Evolutionary conservation across 352 stramenopile genomes (phyloP).

Genomic region (Plasmopara viticola): DNA sequence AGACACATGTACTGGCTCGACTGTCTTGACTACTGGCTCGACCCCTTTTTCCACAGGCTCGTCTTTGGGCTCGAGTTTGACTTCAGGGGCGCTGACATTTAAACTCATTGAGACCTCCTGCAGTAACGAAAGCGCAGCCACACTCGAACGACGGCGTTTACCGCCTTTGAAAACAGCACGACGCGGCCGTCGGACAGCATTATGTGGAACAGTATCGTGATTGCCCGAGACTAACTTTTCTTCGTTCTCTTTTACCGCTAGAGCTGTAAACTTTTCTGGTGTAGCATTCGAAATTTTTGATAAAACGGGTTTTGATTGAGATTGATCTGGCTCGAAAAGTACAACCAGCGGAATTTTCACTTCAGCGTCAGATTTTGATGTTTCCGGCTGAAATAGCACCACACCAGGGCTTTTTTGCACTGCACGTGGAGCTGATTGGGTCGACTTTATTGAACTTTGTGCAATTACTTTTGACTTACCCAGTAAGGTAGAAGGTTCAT

Average conservation of each 20-base stretch:
- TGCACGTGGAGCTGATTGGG: conserved; percentile 2
- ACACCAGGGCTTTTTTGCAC: conserved; percentile 21
- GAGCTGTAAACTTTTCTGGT: conserved; percentile 16
- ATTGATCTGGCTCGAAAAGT: conserved; percentile 26
- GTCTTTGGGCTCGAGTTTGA: conserved; percentile 2
- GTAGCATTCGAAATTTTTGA: conserved; percentile 9
- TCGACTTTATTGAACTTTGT: neutral
- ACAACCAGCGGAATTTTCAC: conserved; percentile 22
- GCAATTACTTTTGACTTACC: neutral
- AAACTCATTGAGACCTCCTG: conserved; percentile 27
- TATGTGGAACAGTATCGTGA: conserved; percentile 8
- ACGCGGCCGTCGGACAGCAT: conserved; percentile 25
- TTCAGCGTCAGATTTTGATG: conserved; percentile 23
- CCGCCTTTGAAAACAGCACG: conserved; percentile 42
- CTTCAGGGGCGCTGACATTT: conserved; percentile 9
- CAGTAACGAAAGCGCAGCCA: conserved; percentile 21
- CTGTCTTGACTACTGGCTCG: conserved; percentile 4
- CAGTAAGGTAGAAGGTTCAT: neutral
- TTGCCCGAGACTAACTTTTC: conserved; percentile 7
- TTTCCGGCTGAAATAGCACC: conserved; percentile 28
- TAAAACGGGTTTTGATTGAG: conserved; percentile 4
- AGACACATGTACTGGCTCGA: conserved; percentile 1
- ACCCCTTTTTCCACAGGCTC: neutral
- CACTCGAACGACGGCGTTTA: conserved; percentile 27
- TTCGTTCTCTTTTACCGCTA: conserved; percentile 14